Evolutionary conservation across 352 stramenopile genomes (phyloP).

Genomic region (Phytophthora hibernalis): DNA sequence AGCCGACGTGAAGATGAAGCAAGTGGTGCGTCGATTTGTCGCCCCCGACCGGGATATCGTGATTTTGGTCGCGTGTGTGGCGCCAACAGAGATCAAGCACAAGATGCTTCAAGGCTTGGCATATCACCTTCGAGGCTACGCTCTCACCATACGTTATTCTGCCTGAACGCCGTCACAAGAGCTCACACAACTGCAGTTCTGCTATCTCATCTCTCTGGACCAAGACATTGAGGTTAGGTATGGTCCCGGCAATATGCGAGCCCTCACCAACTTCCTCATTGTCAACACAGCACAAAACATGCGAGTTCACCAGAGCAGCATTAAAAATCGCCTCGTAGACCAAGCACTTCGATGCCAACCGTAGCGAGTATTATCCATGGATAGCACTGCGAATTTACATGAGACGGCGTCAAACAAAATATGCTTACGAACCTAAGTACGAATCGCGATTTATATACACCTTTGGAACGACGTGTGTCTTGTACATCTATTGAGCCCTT

Average conservation of each 20-base stretch:
- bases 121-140: slow-evolving; percentile 63
- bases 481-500: no score
- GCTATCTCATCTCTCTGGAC: slow-evolving; percentile 56
- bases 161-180: slow-evolving; percentile 34
- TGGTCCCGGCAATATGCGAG: slow-evolving; percentile 32
- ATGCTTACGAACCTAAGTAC: no score
- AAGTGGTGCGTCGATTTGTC: slow-evolving; percentile 61
- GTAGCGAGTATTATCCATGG: no score
- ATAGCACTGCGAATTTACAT: no score
- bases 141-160: slow-evolving; percentile 50
- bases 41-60: slow-evolving; percentile 66
- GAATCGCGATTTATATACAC: no score
- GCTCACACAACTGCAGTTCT: slow-evolving; percentile 55
- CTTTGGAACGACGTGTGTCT: no score
- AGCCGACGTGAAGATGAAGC: slow-evolving; percentile 58
- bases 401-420: no score
- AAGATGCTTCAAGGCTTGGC: slow-evolving; percentile 41
- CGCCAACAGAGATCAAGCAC: slow-evolving; percentile 61
- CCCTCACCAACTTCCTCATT: slow-evolving; percentile 55
- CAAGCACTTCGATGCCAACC: slow-evolving; percentile 16
- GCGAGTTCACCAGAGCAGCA: slow-evolving; percentile 43
- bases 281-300: slow-evolving; percentile 48
- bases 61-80: slow-evolving; percentile 60
- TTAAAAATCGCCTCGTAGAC: slow-evolving; percentile 52
- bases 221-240: slow-evolving; percentile 35